A percentile compares a stretch with the other conserved stretches of the same genome.
phyloP scores from a whole-genome alignment of 345 rosid genomes.

The Melaleuca alternifolia region DNA sequence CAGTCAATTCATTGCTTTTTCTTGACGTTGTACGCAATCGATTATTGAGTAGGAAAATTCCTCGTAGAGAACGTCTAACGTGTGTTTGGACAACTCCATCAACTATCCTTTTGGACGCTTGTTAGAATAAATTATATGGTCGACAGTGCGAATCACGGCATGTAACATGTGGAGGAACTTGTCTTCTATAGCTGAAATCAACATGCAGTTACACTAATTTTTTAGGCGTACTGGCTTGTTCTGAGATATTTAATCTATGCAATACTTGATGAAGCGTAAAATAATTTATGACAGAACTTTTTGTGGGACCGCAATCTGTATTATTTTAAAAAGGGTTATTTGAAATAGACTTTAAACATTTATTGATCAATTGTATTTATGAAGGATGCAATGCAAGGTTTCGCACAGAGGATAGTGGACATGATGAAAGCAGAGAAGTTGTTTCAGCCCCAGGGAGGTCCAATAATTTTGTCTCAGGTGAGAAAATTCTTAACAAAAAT shows the following conservation, averaged over 20 bases:
- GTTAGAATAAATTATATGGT: neutral
- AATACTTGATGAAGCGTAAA: too few species aligned
- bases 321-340: neutral
- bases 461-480: constrained; percentile 36
- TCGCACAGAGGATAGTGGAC: constrained; percentile 25
- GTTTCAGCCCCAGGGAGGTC: constrained; percentile 38
- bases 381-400: constrained; percentile 35
- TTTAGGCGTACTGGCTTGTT: neutral
- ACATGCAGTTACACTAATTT: neutral
- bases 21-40: neutral
- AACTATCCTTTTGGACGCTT: neutral
- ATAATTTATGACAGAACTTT: neutral
- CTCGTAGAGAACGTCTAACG: neutral
- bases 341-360: neutral
- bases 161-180: neutral
- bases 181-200: neutral
- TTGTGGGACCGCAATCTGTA: neutral
- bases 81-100: neutral
- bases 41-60: neutral
- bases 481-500: neutral
- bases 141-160: neutral
- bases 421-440: constrained; percentile 27
- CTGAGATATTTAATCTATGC: too few species aligned
- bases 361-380: neutral
- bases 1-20: neutral